These are phyloP conservation scores for Fistulifera solaris DNA, from an alignment of 108 stramenopile genomes.

Conservation along the genomic window DNA sequence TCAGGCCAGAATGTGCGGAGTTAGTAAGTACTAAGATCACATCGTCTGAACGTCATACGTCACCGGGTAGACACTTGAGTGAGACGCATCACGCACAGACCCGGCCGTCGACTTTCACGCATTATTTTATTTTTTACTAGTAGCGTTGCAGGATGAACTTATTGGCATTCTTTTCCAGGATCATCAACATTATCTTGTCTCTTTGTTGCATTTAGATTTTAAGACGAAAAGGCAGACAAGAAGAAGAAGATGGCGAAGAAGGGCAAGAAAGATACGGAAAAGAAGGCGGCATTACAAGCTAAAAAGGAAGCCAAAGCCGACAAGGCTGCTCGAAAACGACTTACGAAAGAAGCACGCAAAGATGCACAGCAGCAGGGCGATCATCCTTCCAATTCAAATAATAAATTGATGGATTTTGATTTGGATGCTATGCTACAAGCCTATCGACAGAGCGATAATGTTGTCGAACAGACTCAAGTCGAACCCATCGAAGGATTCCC, in stretches of 20 bases:
- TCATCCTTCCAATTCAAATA: conserved; percentile 6
- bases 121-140: too few relatives aligned
- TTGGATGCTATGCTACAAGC: conserved; percentile 37
- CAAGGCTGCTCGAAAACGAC: conserved; percentile 61
- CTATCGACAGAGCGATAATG: conserved; percentile 23
- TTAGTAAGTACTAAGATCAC: too few relatives aligned
- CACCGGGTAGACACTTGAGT: too few relatives aligned
- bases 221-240: too few relatives aligned
- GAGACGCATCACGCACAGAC: too few relatives aligned
- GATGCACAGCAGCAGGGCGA: conserved; percentile 1
- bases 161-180: too few relatives aligned
- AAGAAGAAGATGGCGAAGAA: conserved; percentile 43
- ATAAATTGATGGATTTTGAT: conserved; percentile 16
- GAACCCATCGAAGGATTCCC: conserved; percentile 48
- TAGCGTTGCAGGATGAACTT: too few relatives aligned
- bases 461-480: conserved; percentile 5
- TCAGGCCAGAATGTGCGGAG: too few relatives aligned
- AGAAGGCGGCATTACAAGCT: conserved; percentile 71
- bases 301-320: conserved; percentile 80
- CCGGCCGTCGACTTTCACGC: too few relatives aligned
- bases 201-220: too few relatives aligned
- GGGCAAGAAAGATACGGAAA: conserved; percentile 57
- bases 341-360: conserved; percentile 36
- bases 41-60: too few relatives aligned
- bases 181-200: too few relatives aligned